Percentiles rank a stretch among this genome's conserved stretches.
These are phyloP conservation scores for Trifolium repens DNA, from an alignment of 306 rosid species.

Conservation along the genomic window DNA sequence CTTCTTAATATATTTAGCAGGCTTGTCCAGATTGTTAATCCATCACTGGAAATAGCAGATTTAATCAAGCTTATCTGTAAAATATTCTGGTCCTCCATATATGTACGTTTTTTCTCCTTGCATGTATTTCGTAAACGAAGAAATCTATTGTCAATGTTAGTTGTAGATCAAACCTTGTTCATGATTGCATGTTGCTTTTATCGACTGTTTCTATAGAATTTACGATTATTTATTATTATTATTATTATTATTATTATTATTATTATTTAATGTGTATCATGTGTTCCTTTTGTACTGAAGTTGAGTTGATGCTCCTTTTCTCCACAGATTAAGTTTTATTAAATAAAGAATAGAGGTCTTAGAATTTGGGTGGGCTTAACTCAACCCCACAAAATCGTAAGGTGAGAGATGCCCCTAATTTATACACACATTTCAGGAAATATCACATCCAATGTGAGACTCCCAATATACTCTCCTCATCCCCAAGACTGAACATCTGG, in stretches of 20 bases:
- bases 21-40: slow-evolving; percentile 85
- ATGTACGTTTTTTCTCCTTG: slow-evolving; percentile 55
- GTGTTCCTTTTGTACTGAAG: neutral
- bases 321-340: neutral
- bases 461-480: neutral
- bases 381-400: neutral
- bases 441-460: neutral
- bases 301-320: slow-evolving; percentile 12
- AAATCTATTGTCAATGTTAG: slow-evolving; percentile 2
- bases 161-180: slow-evolving; percentile 33
- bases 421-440: neutral
- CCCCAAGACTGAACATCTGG: neutral
- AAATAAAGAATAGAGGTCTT: slow-evolving; percentile 1
- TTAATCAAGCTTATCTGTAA: slow-evolving; percentile 95
- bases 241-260: neutral
- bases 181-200: slow-evolving; percentile 32
- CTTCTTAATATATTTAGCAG: slow-evolving; percentile 80
- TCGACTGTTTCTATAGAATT: slow-evolving; percentile 14
- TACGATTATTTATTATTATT: neutral
- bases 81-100: slow-evolving; percentile 99
- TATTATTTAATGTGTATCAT: neutral
- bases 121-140: slow-evolving; percentile 5
- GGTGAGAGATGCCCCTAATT: neutral
- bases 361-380: neutral
- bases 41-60: slow-evolving; percentile 89